Conservation (phyloP, 768 basidiomycete genomes). For the Boletus subparvulus region DNA sequence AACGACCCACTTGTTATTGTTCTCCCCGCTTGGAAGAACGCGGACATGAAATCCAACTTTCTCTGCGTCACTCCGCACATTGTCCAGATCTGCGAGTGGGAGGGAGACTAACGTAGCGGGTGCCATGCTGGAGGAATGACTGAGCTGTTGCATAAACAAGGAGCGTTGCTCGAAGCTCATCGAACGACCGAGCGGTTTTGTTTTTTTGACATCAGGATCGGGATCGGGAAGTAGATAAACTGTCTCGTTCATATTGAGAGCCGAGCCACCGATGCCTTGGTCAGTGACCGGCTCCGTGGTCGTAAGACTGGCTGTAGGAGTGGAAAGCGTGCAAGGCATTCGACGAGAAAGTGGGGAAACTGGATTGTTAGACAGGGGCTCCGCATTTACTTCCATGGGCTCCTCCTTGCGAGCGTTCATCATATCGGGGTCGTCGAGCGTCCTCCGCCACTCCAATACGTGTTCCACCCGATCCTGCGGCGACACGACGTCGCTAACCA, state of each 20-base stretch:
- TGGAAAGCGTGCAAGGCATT: conserved; percentile 59
- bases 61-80: conserved; percentile 41
- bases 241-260: conserved; percentile 27
- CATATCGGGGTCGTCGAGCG: conserved; percentile 31
- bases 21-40: conserved; percentile 32
- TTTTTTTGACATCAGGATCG: conserved; percentile 9
- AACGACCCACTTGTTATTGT: conserved; percentile 45
- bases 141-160: conserved; percentile 47
- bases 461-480: conserved; percentile 32
- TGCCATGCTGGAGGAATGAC: conserved; percentile 32
- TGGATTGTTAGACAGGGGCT: background rate
- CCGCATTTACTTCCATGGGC: conserved; percentile 16
- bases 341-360: conserved; percentile 27
- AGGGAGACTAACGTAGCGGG: conserved; percentile 52
- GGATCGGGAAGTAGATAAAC: conserved; percentile 24
- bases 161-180: conserved; percentile 56
- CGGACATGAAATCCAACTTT: conserved; percentile 45
- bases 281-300: conserved; percentile 33
- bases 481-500: conserved; percentile 25
- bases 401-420: conserved; percentile 37
- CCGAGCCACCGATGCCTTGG: conserved; percentile 29
- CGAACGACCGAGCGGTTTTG: conserved; percentile 40
- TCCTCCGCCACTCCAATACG: conserved; percentile 29
- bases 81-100: conserved; percentile 44
- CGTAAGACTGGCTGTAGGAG: conserved; percentile 43